phyloP scores from a whole-genome alignment of 495 filamentous ascomycete species.

The Xylaria castorea region DNA sequence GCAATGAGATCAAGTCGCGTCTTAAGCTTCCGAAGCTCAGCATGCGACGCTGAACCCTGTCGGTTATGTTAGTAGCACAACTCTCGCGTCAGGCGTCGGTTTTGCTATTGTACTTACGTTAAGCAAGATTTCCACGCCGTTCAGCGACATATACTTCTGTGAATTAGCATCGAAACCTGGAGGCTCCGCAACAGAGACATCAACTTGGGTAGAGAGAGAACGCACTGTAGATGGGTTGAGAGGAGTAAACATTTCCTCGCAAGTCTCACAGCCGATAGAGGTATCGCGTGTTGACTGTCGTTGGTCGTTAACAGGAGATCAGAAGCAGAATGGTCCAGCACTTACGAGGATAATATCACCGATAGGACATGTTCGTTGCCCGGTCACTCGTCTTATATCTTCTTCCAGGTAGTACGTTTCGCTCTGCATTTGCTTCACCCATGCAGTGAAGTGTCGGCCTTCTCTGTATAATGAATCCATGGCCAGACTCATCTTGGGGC shows the following conservation, averaged over 20 bases:
- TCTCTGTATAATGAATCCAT: not conserved
- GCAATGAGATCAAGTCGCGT: slow-evolving; percentile 68
- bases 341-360: not conserved
- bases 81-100: too few species aligned
- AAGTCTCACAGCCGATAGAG: slow-evolving; percentile 67
- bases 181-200: too few species aligned
- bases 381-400: not conserved
- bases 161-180: too few species aligned
- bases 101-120: too few species aligned
- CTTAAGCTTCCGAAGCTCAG: slow-evolving; percentile 69
- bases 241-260: slow-evolving; percentile 72
- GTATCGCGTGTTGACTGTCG: too few species aligned
- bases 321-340: too few species aligned
- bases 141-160: slow-evolving; percentile 51
- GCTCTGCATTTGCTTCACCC: not conserved
- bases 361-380: not conserved
- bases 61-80: not conserved
- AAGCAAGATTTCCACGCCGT: slow-evolving; percentile 69
- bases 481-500: too few species aligned
- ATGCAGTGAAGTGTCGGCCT: not conserved
- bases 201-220: too few species aligned
- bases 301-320: too few species aligned
- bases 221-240: slow-evolving; percentile 46
- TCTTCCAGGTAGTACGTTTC: not conserved
- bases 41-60: slow-evolving; percentile 10